These are phyloP conservation scores for Laguncularia racemosa DNA, from an alignment of 345 rosid genomes.

Conservation along the genomic window DNA sequence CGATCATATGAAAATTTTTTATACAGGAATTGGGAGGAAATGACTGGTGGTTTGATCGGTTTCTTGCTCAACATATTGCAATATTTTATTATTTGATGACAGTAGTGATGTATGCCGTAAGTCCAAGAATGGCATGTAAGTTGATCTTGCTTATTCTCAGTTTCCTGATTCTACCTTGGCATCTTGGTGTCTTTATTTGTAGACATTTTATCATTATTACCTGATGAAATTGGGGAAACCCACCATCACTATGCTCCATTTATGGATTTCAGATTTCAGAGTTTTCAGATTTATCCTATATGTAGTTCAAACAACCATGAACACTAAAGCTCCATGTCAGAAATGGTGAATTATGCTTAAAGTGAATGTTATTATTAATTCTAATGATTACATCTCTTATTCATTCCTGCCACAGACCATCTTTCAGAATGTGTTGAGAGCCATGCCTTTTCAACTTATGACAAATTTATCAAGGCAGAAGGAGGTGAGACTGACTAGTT, in stretches of 20 bases:
- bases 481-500: conserved; percentile 51
- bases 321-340: too few relatives aligned
- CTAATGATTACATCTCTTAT: not conserved
- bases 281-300: too few relatives aligned
- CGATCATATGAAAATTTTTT: conserved; percentile 9
- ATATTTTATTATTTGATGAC: conserved; percentile 83
- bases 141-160: conserved; percentile 4
- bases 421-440: conserved; percentile 91
- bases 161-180: not conserved
- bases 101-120: conserved; percentile 66
- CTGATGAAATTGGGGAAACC: too few relatives aligned
- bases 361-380: not conserved
- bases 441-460: conserved; percentile 91
- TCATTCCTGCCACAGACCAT: conserved; percentile 53
- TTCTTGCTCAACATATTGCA: conserved; percentile 81
- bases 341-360: too few relatives aligned
- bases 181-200: too few relatives aligned
- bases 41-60: conserved; percentile 93
- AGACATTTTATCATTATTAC: too few relatives aligned
- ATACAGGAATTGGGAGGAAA: conserved; percentile 95
- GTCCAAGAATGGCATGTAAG: conserved; percentile 99
- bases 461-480: conserved; percentile 76
- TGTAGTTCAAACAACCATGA: too few relatives aligned
- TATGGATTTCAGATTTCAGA: too few relatives aligned
- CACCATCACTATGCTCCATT: too few relatives aligned